Percentiles rank a stretch among this genome's conserved stretches.
These are phyloP conservation scores for Eutypella sp. DNA, from an alignment of 2,329 filamentous ascomycete species.

Conservation along the genomic window DNA sequence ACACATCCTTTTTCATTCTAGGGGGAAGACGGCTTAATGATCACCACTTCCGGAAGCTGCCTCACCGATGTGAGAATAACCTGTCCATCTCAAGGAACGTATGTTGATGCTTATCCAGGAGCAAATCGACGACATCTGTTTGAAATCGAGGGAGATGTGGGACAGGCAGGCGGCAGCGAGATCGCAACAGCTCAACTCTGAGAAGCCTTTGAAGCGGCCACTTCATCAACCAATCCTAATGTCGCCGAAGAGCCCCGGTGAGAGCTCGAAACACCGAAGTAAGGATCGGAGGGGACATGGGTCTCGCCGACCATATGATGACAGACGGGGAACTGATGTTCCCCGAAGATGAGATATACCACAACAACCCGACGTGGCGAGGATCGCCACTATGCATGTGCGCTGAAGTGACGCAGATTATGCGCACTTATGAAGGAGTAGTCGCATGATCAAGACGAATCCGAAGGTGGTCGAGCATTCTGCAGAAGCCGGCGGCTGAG, in stretches of 20 bases:
- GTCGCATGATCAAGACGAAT: not conserved
- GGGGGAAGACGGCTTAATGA: slow-evolving; percentile 59
- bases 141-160: slow-evolving; percentile 55
- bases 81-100: slow-evolving; percentile 1
- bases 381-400: not conserved
- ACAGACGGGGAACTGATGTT: slow-evolving; percentile 22
- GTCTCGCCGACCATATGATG: slow-evolving; percentile 24
- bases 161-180: slow-evolving; percentile 50
- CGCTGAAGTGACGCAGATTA: not conserved
- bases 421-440: not conserved
- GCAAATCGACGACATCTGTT: slow-evolving; percentile 59
- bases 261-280: slow-evolving; percentile 29
- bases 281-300: slow-evolving; percentile 29
- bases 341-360: slow-evolving; percentile 18
- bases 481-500: not conserved
- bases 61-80: slow-evolving; percentile 50
- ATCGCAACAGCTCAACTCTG: slow-evolving; percentile 38
- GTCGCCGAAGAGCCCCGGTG: slow-evolving; percentile 33
- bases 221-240: slow-evolving; percentile 52
- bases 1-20: slow-evolving; percentile 27
- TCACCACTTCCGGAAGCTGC: slow-evolving; percentile 52
- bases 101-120: slow-evolving; percentile 37
- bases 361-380: not conserved
- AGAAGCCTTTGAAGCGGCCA: slow-evolving; percentile 50
- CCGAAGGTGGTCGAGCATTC: not conserved